Evolutionary conservation across 2,329 filamentous ascomycete genomes (phyloP), one percentile per base, ranked within the genome.

Genomic region (Pseudogymnoascus sp.): DNA sequence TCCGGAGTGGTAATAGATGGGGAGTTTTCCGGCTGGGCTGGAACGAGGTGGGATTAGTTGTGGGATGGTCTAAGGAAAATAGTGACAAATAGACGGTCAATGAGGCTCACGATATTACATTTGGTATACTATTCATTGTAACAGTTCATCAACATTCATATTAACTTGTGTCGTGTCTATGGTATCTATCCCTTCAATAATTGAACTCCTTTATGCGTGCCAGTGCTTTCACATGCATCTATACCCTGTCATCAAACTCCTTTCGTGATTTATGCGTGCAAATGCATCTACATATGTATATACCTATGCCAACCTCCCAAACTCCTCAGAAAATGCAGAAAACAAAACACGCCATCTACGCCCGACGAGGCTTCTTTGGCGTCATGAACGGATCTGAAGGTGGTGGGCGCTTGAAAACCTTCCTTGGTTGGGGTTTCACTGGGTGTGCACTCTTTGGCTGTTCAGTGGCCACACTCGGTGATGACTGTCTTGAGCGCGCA

Each of bases 351-450:
- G 22, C n/a, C 1, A 6, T 2, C 47, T 53, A 53, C 1, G 47
- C 47, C 12, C 47, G 47, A 3, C 47, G 47, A 20, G 47, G 47
- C 18, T 28, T 53, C 15, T 53, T 53, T 4, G 47, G 47, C 28
- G 47, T 53, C 47, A 53, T 53, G 15, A 53, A 53, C 15, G 47
- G 47, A 33, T 53, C 47, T 25, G 47, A 15, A 20, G 47, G 47
- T 33, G 47, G 47, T 5, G 47, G 47, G 28, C 47, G 47, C 28
- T 22, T 53, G n/a, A 53, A 18, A 14, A 53, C 33, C 11, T 53
- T 53, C 47, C 33, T 53, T 18, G 47, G 47, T 8, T 18, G 43
- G 33, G 4, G 3, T 7, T 53, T 53, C 6, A 33, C n/a, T 15
- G 15, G 9, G 15, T 15, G 18, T 3, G 47, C n/a, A 33, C 5